phyloP scores from a whole-genome alignment of 1,284 basidiomycete species.

The Afroboletus lepidellus region DNA sequence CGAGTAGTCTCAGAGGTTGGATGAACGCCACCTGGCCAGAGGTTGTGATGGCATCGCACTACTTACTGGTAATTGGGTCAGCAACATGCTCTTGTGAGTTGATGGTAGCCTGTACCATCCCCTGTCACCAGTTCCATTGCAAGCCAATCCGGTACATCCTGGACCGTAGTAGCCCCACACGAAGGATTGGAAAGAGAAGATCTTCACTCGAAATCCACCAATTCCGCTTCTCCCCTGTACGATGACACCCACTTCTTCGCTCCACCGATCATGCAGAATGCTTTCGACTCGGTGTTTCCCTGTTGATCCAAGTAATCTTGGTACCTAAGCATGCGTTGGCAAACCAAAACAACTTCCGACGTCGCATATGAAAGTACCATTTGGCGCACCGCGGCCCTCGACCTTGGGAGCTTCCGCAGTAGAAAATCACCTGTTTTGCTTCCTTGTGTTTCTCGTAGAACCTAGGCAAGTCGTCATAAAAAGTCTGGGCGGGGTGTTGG shows the following conservation, averaged over 20 bases:
- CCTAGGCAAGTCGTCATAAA: constrained; percentile 22
- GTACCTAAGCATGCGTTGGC: constrained; percentile 24
- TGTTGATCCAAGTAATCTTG: constrained; percentile 31
- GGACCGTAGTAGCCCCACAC: no score
- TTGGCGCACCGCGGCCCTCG: constrained; percentile 32
- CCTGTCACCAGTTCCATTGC: not conserved
- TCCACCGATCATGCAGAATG: constrained; percentile 28
- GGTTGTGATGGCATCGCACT: constrained; percentile 6
- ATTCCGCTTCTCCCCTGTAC: constrained; percentile 15
- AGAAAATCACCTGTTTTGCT: constrained; percentile 30
- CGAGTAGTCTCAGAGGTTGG: not conserved
- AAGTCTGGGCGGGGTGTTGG: constrained; percentile 29
- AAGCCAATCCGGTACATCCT: not conserved
- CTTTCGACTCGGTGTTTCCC: constrained; percentile 22
- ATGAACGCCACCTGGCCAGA: not conserved
- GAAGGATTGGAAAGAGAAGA: not conserved
- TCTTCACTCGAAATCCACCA: constrained; percentile 25
- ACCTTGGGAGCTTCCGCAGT: constrained; percentile 31
- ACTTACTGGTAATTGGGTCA: not conserved
- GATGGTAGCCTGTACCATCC: not conserved
- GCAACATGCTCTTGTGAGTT: not conserved
- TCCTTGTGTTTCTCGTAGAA: constrained; percentile 21
- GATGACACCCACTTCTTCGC: constrained; percentile 22
- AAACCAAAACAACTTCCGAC: not conserved
- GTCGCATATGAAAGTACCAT: constrained; percentile 20